Percentiles rank a stretch among this genome's conserved stretches.
Evolutionary conservation across 2,329 filamentous ascomycete species (phyloP).

Genomic region (Scedosporium dehoogii): DNA sequence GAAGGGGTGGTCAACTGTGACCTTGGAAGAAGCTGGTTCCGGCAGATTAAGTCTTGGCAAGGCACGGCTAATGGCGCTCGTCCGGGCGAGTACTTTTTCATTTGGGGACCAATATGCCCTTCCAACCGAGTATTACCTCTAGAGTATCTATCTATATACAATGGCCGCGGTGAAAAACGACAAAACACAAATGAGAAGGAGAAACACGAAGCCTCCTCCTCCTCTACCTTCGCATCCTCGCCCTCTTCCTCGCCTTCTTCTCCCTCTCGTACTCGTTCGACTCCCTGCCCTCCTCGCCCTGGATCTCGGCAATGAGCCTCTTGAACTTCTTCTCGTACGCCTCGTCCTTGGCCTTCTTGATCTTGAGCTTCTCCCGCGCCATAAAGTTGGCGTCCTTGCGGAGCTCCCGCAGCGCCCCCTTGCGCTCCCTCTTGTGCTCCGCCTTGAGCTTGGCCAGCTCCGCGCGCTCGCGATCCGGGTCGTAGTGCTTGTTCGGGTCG

Average conservation of each 20-base stretch:
- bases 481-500: slow-evolving; percentile 95
- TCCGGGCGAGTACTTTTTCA: neutral
- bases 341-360: slow-evolving; percentile 89
- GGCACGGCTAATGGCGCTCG: neutral
- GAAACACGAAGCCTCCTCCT: neutral
- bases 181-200: neutral
- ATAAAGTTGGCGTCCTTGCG: slow-evolving; percentile 94
- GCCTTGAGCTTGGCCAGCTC: slow-evolving; percentile 75
- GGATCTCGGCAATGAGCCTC: slow-evolving; percentile 85
- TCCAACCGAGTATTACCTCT: neutral
- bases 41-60: neutral
- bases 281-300: slow-evolving; percentile 82
- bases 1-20: neutral
- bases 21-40: neutral
- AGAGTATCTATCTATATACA: neutral
- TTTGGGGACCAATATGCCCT: neutral
- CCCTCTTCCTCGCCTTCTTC: slow-evolving; percentile 63
- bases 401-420: slow-evolving; percentile 88
- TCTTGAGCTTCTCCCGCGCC: slow-evolving; percentile 74
- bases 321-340: slow-evolving; percentile 97
- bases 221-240: slow-evolving; percentile 28
- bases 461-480: slow-evolving; percentile 81
- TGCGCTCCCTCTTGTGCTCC: slow-evolving; percentile 90
- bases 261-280: slow-evolving; percentile 84
- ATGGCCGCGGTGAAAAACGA: neutral